Percentiles rank a stretch among this genome's conserved stretches.
Conservation (phyloP, 139 green algal species). For the Chlamydomonas sp. region DNA sequence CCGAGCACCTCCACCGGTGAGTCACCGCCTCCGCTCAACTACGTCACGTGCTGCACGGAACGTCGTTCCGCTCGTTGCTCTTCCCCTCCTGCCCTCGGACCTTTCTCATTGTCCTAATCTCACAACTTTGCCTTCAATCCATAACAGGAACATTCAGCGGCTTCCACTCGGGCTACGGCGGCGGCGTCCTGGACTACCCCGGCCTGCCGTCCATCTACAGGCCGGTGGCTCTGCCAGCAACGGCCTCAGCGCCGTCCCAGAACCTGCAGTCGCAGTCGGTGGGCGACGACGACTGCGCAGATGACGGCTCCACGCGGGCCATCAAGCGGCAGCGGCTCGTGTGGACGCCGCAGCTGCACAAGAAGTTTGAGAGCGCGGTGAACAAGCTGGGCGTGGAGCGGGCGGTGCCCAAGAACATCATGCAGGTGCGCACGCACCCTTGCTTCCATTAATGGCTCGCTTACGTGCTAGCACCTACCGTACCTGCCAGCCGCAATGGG, state of each 20-base stretch:
- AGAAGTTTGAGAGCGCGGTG: conserved; percentile 87
- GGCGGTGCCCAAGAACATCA: conserved; percentile 92
- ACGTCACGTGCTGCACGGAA: no score
- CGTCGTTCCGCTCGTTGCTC: neutral
- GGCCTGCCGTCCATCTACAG: conserved; percentile 5
- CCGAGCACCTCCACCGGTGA: neutral
- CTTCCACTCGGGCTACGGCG: conserved; percentile 3
- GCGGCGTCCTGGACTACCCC: conserved; percentile 1
- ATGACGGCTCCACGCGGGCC: conserved; percentile 45
- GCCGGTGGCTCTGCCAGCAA: neutral
- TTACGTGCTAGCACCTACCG: no score
- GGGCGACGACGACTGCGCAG: conserved; percentile 33
- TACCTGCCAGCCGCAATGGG: no score
- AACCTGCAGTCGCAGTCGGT: conserved; percentile 7
- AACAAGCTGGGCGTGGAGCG: conserved; percentile 75
- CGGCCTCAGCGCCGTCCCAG: neutral
- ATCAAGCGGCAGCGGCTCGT: conserved; percentile 84
- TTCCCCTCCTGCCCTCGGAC: neutral
- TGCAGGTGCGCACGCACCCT: conserved; percentile 70
- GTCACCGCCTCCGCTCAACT: neutral
- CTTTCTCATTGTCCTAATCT: no score
- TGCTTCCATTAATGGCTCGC: no score
- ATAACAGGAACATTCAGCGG: neutral
- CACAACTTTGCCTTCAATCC: no score
- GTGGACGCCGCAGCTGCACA: conserved; percentile 93